Base-by-base conservation (phyloP, 352 stramenopile genomes). In the Globisporangium rhizosaccharum region DNA sequence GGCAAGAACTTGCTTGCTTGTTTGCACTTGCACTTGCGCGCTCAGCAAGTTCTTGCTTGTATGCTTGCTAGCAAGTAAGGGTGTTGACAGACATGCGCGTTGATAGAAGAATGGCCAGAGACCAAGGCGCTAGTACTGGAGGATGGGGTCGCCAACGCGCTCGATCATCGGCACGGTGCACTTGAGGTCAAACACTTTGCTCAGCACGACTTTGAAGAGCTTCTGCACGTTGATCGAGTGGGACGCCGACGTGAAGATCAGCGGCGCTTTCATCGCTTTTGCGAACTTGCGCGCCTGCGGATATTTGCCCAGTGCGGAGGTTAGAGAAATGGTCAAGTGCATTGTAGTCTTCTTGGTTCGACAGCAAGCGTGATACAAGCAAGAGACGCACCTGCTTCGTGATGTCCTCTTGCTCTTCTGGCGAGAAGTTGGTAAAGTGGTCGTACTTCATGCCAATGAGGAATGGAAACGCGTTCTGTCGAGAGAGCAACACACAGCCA, bases 211-310 rank as follows among this genome's bases (percentile, higher is more conserved):
- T 64, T 98, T 97, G 73, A 98, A 97, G 51, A 98, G 83, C 75
- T 98, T 98, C 56, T 97, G 89, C 28, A 98, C 90, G 72, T 98
- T 98, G 64, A 98, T 97, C 30, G 91, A 97, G 73, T 98, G 89
- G 54, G 82, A 96, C 8, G 90, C 85, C 30, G 88, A 97, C 53
- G 87, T 97, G 67, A 98, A 98, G 46, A 98, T 96, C 30, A 98
- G 73, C 51, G 92, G 92, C 39, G 92, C 92, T 50, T 97, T 97
- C 92, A 98, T 98, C 18, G 92, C 92, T 67, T 96, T 96, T 17
- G 92, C 90, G 63, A 97, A 98, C 68, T 97, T 97, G 57, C 92
- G 86, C 26, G 92, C 92, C 82, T 97, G 56, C 51, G 30, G 30
- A 58, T 36, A 36, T 36, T 23, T 23, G 23, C 23, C 23, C 23